Percentiles rank a stretch among this genome's conserved stretches.
Conservation (phyloP, 1,139 yeast genomes). For the Debaryomyces sp. region DNA sequence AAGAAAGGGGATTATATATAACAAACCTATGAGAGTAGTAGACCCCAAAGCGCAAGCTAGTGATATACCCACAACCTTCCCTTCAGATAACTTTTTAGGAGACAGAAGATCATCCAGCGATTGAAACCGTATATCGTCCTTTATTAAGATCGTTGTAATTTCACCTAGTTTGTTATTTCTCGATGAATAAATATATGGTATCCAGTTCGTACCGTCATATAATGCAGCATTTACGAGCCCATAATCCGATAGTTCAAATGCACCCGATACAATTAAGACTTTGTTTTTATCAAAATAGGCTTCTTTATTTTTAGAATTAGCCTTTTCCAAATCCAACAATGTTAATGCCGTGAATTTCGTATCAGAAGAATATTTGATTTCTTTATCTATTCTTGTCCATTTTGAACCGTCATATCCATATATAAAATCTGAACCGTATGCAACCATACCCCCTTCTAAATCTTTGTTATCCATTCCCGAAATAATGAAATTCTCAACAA, state of each 20-base stretch:
- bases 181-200: slow-evolving; percentile 57
- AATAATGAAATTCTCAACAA: slow-evolving; percentile 51
- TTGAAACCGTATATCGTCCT: slow-evolving; percentile 40
- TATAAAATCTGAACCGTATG: slow-evolving; percentile 54
- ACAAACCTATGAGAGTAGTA: slow-evolving; percentile 63
- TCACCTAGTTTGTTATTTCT: slow-evolving; percentile 29
- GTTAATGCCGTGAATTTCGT: slow-evolving; percentile 43
- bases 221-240: slow-evolving; percentile 71
- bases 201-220: slow-evolving; percentile 72
- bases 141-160: slow-evolving; percentile 35
- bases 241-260: slow-evolving; percentile 48
- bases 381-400: slow-evolving; percentile 47
- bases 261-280: slow-evolving; percentile 65
- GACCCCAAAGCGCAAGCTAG: slow-evolving; percentile 88
- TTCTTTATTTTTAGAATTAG: slow-evolving; percentile 29
- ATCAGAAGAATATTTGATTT: slow-evolving; percentile 29
- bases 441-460: slow-evolving; percentile 53
- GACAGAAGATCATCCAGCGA: slow-evolving; percentile 39
- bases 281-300: slow-evolving; percentile 44
- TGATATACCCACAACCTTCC: slow-evolving; percentile 86
- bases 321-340: slow-evolving; percentile 29
- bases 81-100: slow-evolving; percentile 40
- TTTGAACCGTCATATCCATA: slow-evolving; percentile 52
- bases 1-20: slow-evolving; percentile 59
- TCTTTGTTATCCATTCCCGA: slow-evolving; percentile 48